Percentiles rank a stretch among this genome's conserved stretches.
Evolutionary conservation across 2,329 filamentous ascomycete species (phyloP).

Genomic region (Neopestalotiopsis rosae): DNA sequence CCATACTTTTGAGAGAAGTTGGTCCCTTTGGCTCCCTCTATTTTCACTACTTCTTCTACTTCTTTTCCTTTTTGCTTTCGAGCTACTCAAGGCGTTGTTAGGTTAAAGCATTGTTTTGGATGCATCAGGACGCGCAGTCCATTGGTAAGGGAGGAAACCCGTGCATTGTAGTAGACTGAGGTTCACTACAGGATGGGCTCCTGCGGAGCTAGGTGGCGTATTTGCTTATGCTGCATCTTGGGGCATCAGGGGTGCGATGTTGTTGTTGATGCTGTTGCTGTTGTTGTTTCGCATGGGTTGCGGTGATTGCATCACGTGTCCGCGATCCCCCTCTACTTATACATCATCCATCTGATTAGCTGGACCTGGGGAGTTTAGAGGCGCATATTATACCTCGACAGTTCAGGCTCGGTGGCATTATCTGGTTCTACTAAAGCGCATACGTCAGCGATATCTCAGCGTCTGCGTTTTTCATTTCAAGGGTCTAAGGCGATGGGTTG

Average conservation of each 20-base stretch:
- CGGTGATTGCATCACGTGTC: constrained; percentile 33
- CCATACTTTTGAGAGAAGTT: not conserved
- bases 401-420: constrained; percentile 33
- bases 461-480: constrained; percentile 15
- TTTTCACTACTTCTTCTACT: not conserved
- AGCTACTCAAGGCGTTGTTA: not conserved
- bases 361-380: constrained; percentile 34
- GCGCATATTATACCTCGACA: constrained; percentile 32
- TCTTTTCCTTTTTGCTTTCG: constrained; percentile 1
- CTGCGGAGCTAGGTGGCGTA: constrained; percentile 5
- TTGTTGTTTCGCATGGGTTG: constrained; percentile 37
- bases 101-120: constrained; percentile 3
- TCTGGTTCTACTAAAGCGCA: constrained; percentile 31
- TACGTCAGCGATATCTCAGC: constrained; percentile 27
- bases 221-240: constrained; percentile 32
- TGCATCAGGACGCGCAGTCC: not conserved
- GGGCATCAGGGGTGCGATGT: constrained; percentile 33
- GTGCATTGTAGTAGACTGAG: not conserved
- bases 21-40: not conserved
- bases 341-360: constrained; percentile 30
- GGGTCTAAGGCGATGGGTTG: not conserved
- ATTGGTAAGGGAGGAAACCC: not conserved
- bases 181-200: not conserved
- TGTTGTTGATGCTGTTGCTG: constrained; percentile 25
- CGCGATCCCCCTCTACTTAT: constrained; percentile 30